Conservation (phyloP, 345 rosid species). For the Eucalyptus curtisii region DNA sequence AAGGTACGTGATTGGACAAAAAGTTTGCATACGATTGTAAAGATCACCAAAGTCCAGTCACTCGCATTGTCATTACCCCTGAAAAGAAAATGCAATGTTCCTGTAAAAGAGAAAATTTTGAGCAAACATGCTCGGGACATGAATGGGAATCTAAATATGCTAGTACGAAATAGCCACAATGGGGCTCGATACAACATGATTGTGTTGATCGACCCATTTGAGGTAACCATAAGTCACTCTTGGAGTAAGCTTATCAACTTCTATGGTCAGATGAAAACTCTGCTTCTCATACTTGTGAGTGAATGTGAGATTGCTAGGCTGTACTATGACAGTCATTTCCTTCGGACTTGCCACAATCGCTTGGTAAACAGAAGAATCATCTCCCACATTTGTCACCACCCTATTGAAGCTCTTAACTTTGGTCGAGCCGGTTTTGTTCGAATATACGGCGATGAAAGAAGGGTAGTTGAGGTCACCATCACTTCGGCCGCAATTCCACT, state of each 20-base stretch:
- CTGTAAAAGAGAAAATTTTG: neutral
- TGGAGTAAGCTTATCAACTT: neutral
- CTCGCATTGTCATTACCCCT: neutral
- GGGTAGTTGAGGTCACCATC: neutral
- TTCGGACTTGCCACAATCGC: neutral
- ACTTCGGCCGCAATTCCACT: conserved; percentile 16
- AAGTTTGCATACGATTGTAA: neutral
- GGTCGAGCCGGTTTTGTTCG: neutral
- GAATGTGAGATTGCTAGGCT: conserved; percentile 7
- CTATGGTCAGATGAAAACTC: neutral
- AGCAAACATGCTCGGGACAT: neutral
- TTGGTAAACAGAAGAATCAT: conserved; percentile 3
- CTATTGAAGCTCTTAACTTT: conserved; percentile 5
- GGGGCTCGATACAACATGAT: neutral
- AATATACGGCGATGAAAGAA: neutral
- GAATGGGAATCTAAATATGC: neutral
- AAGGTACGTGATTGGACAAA: neutral
- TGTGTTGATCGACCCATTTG: conserved; percentile 27
- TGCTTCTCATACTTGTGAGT: neutral
- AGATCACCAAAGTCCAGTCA: neutral
- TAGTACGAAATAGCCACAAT: neutral
- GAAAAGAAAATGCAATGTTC: neutral
- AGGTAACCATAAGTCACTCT: conserved; percentile 11
- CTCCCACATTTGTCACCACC: conserved; percentile 15
- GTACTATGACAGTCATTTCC: neutral